Percentiles rank a stretch among this genome's conserved stretches.
phyloP scores from a whole-genome alignment of 192 early-diverging fungal genomes.

The Podila horticola region DNA sequence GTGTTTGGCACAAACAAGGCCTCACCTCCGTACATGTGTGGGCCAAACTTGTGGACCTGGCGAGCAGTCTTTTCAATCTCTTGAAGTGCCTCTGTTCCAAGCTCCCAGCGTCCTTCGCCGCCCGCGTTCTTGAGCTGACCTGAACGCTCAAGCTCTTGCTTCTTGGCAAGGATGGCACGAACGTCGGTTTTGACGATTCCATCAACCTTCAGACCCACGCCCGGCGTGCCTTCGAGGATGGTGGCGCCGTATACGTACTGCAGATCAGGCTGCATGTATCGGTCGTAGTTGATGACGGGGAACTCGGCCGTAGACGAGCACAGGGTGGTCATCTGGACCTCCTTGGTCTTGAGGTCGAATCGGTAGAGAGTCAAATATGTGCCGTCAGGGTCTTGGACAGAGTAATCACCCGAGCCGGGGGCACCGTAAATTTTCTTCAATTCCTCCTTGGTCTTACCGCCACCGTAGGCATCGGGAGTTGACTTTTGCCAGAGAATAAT shows the following conservation, averaged over 20 bases:
- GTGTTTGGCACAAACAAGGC: conserved; percentile 28
- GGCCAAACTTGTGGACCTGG: conserved; percentile 17
- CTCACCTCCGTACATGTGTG: conserved; percentile 27
- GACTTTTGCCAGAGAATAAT: conserved; percentile 34
- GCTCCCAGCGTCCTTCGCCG: conserved; percentile 26
- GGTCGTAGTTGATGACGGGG: conserved; percentile 26
- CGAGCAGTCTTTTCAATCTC: conserved; percentile 1
- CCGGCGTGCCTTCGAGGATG: background rate
- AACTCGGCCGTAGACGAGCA: conserved; percentile 19
- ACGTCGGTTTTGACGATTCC: conserved; percentile 33
- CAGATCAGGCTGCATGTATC: conserved; percentile 29
- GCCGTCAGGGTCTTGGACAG: conserved; percentile 26
- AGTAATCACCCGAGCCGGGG: conserved; percentile 28
- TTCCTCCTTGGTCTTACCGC: conserved; percentile 35
- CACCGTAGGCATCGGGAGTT: conserved; percentile 10
- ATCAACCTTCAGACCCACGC: conserved; percentile 16
- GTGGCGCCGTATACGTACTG: conserved; percentile 27
- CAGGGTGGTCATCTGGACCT: conserved; percentile 35
- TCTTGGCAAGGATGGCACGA: conserved; percentile 10
- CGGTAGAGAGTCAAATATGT: conserved; percentile 34
- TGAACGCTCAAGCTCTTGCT: background rate
- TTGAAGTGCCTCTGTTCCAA: conserved; percentile 14
- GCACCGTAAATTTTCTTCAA: conserved; percentile 1
- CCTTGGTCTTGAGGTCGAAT: conserved; percentile 30
- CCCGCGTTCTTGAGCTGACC: conserved; percentile 12